These are phyloP conservation scores for Arxiozyma heterogenica DNA, from an alignment of 1,139 yeast species.

Conservation along the genomic window DNA sequence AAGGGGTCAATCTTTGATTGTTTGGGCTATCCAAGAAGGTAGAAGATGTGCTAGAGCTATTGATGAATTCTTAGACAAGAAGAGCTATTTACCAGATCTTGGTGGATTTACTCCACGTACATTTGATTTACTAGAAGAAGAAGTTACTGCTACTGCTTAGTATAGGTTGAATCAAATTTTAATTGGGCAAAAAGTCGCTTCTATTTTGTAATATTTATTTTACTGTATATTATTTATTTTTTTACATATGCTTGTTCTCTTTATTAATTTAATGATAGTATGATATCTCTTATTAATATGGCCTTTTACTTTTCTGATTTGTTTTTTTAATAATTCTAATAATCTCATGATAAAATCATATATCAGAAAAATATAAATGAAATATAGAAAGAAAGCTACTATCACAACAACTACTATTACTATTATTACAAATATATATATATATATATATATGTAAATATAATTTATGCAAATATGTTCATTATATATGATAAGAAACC, in stretches of 20 bases:
- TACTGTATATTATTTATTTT: no score
- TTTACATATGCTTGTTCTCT: not conserved
- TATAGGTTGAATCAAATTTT: not conserved
- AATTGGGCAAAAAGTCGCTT: not conserved
- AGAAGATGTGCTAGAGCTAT: conserved; percentile 96
- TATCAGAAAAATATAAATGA: no score
- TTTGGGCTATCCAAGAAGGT: conserved; percentile 99
- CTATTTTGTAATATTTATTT: no score
- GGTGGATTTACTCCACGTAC: conserved; percentile 86
- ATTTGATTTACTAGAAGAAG: conserved; percentile 62
- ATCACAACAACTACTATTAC: no score
- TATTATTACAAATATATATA: not conserved
- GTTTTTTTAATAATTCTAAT: no score
- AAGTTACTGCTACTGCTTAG: conserved; percentile 40
- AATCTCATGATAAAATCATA: no score
- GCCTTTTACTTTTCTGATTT: not conserved
- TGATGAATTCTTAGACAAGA: conserved; percentile 69
- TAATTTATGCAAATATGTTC: conserved; percentile 6
- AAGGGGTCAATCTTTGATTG: conserved; percentile 96
- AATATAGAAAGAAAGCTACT: no score
- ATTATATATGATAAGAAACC: conserved; percentile 15
- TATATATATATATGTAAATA: no score
- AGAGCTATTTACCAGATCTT: conserved; percentile 80
- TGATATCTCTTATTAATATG: not conserved
- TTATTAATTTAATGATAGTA: not conserved